phyloP scores from a whole-genome alignment of 345 rosid species.

The Euphorbia tirucalli region DNA sequence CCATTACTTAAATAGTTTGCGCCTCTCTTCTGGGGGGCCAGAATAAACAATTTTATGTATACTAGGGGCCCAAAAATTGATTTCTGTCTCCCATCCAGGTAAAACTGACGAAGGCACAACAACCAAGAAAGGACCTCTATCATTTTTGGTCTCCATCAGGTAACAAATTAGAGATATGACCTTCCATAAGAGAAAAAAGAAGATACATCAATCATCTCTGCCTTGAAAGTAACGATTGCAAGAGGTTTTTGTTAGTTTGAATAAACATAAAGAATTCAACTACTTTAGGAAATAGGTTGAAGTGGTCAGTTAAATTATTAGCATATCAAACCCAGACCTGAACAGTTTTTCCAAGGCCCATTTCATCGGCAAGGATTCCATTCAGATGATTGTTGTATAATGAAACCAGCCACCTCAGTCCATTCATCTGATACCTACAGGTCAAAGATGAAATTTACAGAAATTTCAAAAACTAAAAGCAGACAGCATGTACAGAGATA shows the following conservation, averaged over 20 bases:
- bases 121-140: slow-evolving; percentile 88
- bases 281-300: slow-evolving; percentile 29
- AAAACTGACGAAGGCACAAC: slow-evolving; percentile 93
- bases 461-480: slow-evolving; percentile 4
- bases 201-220: background rate
- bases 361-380: slow-evolving; percentile 96
- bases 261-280: background rate
- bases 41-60: slow-evolving; percentile 70
- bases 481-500: background rate
- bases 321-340: slow-evolving; percentile 47
- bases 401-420: slow-evolving; percentile 89
- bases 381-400: slow-evolving; percentile 84
- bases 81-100: slow-evolving; percentile 82
- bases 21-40: slow-evolving; percentile 94
- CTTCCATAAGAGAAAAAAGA: slow-evolving; percentile 28
- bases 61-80: slow-evolving; percentile 63
- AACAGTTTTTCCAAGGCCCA: slow-evolving; percentile 98
- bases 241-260: background rate
- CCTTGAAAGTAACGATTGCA: background rate
- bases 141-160: slow-evolving; percentile 87
- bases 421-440: slow-evolving; percentile 92
- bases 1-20: slow-evolving; percentile 75
- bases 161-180: slow-evolving; percentile 78
- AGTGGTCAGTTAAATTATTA: background rate
- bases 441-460: slow-evolving; percentile 17